Base-by-base conservation (phyloP, 2,329 filamentous ascomycete species). In the Fusarium beomiforme region DNA sequence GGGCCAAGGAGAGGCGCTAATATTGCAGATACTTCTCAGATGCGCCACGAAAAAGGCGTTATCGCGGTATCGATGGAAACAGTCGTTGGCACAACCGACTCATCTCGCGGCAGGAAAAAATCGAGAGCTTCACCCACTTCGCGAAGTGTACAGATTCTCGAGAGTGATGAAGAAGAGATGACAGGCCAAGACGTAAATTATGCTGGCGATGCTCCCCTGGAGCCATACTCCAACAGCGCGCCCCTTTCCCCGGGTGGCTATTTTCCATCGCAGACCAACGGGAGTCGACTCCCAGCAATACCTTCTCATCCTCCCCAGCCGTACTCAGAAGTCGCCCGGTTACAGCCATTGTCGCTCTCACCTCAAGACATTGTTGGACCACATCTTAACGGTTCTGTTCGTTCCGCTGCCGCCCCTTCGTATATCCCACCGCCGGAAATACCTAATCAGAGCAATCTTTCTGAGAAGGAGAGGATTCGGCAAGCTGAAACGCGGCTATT, bases 41-140 rank as follows among this genome's bases (percentile, higher is more conserved):
- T 98, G 29, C 88, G 94, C 53, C 90, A 95, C 42, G 94, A 97
- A 78, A 98, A 97, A 78, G 94, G 93, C 12, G 94, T 98, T n/a
- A 91, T 98, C 24, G 92, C 91, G 2, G 93, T 94, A 59, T 87
- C 92, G 1, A 95, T 98, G 75, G 94, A 98, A 79, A 88, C 97
- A 17, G 85, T 97, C 3, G 90, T 98, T 23, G 96, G 96, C 3
- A 97, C 94, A 0, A 88, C 88, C 37, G 95, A 99, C 79, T 95
- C 90, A 73, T 88, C 87, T 10, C 74, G 77, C 10, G 64, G 67
- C 2, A 79, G 76, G 24, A 78, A 78, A 51, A 65, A 72, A 36
- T 54, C 69, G 21, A 75, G 73, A 44, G 60, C 61, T 11, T 76
- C 76, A 6, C 76, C 76, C 24, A 71, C 73, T 26, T 76, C 76